Conservation (phyloP, 371 early-diverging fungal genomes). For the Furculomyces boomerangus region DNA sequence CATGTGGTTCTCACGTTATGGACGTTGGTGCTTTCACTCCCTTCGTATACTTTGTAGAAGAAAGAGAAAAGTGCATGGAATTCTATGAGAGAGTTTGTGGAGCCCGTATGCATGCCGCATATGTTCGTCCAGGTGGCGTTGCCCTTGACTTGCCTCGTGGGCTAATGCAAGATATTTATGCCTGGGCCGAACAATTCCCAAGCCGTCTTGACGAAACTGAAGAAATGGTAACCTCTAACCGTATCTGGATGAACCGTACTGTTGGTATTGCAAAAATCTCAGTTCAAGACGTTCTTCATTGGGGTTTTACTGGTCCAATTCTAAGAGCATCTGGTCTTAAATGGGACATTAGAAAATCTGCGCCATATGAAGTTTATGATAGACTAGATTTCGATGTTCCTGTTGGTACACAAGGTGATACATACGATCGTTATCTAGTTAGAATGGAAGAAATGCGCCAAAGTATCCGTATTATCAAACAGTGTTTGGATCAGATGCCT, state of each 20-base stretch:
- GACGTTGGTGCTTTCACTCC: constrained; percentile 96
- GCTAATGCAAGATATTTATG: constrained; percentile 84
- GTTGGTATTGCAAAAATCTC: constrained; percentile 75
- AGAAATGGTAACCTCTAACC: constrained; percentile 78
- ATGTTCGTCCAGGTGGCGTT: constrained; percentile 94
- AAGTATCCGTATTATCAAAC: constrained; percentile 80
- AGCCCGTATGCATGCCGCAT: constrained; percentile 94
- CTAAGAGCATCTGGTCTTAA: constrained; percentile 81
- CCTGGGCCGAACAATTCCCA: constrained; percentile 77
- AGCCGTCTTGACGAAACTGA: constrained; percentile 87
- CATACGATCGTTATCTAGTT: constrained; percentile 87
- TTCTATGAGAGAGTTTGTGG: constrained; percentile 97
- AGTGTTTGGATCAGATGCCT: constrained; percentile 91
- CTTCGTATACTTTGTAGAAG: constrained; percentile 97
- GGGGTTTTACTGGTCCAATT: constrained; percentile 90
- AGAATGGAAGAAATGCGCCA: constrained; percentile 98
- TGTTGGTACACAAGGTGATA: constrained; percentile 87
- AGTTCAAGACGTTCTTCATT: constrained; percentile 71
- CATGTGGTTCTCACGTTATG: constrained; percentile 87
- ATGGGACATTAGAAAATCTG: constrained; percentile 88
- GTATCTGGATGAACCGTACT: constrained; percentile 88
- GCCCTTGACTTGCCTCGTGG: constrained; percentile 83
- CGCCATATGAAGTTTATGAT: constrained; percentile 91
- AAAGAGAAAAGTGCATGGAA: constrained; percentile 95
- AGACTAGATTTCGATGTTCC: constrained; percentile 92